Evolutionary conservation across 2,329 filamentous ascomycete species (phyloP).

Genomic region (Pseudomassariella vexata): DNA sequence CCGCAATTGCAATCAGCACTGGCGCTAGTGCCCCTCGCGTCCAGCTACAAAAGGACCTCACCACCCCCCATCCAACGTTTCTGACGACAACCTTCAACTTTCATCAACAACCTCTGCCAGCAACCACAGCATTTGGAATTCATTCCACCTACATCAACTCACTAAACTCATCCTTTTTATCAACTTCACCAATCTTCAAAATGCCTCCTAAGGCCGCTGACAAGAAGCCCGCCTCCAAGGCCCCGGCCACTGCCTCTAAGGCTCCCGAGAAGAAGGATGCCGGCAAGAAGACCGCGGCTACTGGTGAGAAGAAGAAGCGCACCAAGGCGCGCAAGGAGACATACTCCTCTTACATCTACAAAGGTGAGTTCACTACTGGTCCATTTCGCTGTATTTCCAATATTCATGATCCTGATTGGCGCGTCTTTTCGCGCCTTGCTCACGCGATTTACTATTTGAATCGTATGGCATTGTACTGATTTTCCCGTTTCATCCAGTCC

Average conservation of each 20-base stretch:
- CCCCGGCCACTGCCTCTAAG: slow-evolving; percentile 68
- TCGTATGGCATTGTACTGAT: slow-evolving; percentile 21
- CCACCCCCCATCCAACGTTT: slow-evolving; percentile 41
- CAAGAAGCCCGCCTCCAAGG: slow-evolving; percentile 99
- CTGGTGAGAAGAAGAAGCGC: slow-evolving; percentile 99
- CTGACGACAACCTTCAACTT: slow-evolving; percentile 15
- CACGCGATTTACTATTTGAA: slow-evolving; percentile 1
- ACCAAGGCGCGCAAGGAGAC: slow-evolving; percentile 99
- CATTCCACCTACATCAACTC: slow-evolving; percentile 15
- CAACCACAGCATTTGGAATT: slow-evolving; percentile 17
- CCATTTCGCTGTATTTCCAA: slow-evolving; percentile 9
- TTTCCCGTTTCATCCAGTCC: slow-evolving; percentile 54
- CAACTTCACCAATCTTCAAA: slow-evolving; percentile 39
- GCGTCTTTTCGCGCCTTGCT: slow-evolving; percentile 9
- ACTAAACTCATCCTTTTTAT: slow-evolving; percentile 8
- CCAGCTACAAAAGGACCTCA: slow-evolving; percentile 57
- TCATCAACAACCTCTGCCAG: slow-evolving; percentile 38
- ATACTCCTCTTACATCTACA: slow-evolving; percentile 99
- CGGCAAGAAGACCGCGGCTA: slow-evolving; percentile 97
- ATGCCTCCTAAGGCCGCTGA: slow-evolving; percentile 98
- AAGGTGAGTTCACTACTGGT: slow-evolving; percentile 58
- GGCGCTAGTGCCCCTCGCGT: slow-evolving; percentile 42
- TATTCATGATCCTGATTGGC: background rate
- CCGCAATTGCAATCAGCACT: slow-evolving; percentile 50
- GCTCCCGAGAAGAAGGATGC: slow-evolving; percentile 96